Base-by-base conservation (phyloP, 2,329 filamentous ascomycete genomes). In the Sporothrix mexicana region DNA sequence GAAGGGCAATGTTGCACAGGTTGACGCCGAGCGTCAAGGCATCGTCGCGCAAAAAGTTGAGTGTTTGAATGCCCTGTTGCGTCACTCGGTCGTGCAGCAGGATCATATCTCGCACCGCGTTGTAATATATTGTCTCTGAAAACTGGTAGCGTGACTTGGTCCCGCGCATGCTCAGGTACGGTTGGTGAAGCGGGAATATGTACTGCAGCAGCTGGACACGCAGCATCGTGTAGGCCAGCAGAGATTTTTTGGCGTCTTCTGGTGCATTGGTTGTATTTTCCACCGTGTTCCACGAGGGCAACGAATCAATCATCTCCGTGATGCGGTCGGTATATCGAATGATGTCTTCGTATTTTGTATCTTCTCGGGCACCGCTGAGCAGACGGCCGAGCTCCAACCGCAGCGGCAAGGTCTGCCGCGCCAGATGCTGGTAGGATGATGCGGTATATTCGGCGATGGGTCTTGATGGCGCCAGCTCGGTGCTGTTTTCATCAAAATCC, bases 81-180 rank as follows among this genome's bases (percentile, higher is more conserved):
- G 86, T 86, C 47, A 90, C 84, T 76, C 87, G 87, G 78, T 90
- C 87, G 77, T 89, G 87, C 74, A 90, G 83, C n/a, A 90, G 81
- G 0, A 90, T 86, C 76, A 90, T 87, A 75, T 90, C 88, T 45
- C 88, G 84, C 0, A 88, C 88, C 0, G 88, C 87, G 72, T 88
- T 89, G 80, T 90, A 90, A 81, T 89, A 90, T 64, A 90, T 86
- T 73, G 89, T 88, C 76, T 90, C 88, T 1, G 88, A 89, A 77
- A 88, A 87, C 76, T 90, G 88, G 77, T 89, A 90, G 75, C 88
- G 88, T 72, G 87, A 87, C 79, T 89, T 88, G 74, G 84, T 83
- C 80, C 87, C 87, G 75, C 88, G 85, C 70, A 89, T 83, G 77
- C 88, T 88, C 41, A 90, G 82, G 77, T 87, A 90, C 0, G 88